Conservation (phyloP, 2,329 filamentous ascomycete genomes). For the Tolypocladium pustulatum region DNA sequence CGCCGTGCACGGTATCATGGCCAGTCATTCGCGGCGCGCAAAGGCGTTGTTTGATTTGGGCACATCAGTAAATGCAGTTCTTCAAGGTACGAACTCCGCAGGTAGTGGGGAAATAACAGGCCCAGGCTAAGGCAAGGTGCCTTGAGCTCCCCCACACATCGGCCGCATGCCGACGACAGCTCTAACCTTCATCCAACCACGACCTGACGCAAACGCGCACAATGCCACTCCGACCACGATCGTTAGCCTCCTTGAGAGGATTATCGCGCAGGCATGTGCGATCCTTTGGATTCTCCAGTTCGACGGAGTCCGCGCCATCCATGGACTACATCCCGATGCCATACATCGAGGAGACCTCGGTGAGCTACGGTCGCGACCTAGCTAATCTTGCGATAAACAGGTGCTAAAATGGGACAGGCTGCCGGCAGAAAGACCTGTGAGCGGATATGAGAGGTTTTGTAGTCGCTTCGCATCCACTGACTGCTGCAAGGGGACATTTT, state of each 20-base stretch:
- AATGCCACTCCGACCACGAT: constrained; percentile 21
- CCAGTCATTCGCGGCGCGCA: constrained; percentile 3
- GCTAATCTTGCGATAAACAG: not conserved
- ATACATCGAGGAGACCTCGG: constrained; percentile 40
- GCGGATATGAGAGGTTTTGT: constrained; percentile 10
- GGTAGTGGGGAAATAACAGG: not conserved
- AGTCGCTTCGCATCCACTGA: constrained; percentile 7
- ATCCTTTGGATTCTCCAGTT: constrained; percentile 31
- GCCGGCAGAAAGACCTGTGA: constrained; percentile 70
- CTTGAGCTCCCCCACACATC: not conserved
- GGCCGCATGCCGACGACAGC: not conserved
- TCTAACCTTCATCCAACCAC: not conserved
- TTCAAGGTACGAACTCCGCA: not conserved
- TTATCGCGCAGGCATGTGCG: constrained; percentile 24
- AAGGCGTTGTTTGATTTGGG: constrained; percentile 6
- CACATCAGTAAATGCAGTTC: not conserved
- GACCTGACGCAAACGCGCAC: not conserved
- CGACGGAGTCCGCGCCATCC: constrained; percentile 15
- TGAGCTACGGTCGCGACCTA: constrained; percentile 11
- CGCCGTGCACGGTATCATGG: constrained; percentile 17
- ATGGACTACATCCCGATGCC: constrained; percentile 42
- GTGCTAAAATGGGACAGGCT: constrained; percentile 39
- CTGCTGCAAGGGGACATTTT: constrained; percentile 63
- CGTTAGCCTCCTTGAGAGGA: constrained; percentile 21
- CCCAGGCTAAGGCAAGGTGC: not conserved